These are phyloP conservation scores for Kazachstania africana DNA, from an alignment of 805 yeast genomes.

Conservation along the genomic window DNA sequence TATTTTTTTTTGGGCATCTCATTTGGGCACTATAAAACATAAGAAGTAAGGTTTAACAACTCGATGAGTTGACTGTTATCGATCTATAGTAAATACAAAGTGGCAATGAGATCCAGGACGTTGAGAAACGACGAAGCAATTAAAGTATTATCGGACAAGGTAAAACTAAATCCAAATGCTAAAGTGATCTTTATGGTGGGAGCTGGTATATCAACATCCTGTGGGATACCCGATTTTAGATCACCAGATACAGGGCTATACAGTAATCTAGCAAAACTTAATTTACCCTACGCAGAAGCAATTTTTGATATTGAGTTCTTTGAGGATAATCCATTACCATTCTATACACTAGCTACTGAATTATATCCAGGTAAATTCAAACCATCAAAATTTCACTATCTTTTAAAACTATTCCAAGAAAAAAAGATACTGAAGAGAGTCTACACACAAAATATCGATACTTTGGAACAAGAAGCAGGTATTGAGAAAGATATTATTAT, in stretches of 20 bases:
- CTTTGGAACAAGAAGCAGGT: conserved; percentile 80
- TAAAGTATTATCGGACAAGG: conserved; percentile 6
- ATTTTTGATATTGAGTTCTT: conserved; percentile 86
- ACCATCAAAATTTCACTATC: conserved; percentile 74
- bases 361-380: conserved; percentile 77
- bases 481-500: conserved; percentile 51
- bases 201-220: conserved; percentile 88
- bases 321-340: conserved; percentile 65
- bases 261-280: conserved; percentile 58
- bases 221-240: conserved; percentile 93
- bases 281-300: conserved; percentile 88
- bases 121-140: conserved; percentile 2
- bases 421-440: conserved; percentile 52
- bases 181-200: conserved; percentile 66
- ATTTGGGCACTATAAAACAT: too few relatives aligned
- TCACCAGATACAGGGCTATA: conserved; percentile 85
- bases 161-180: conserved; percentile 14
- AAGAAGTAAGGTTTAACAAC: too few relatives aligned
- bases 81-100: too few relatives aligned
- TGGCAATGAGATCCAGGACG: not conserved
- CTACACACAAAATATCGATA: conserved; percentile 89
- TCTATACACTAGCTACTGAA: conserved; percentile 73
- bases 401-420: conserved; percentile 57
- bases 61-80: too few relatives aligned
- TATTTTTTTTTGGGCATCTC: too few relatives aligned